A percentile compares a stretch with the other conserved stretches of the same genome.
These are phyloP conservation scores for Rhodomyrtus psidioides DNA, from an alignment of 441 rosid species.

Conservation along the genomic window DNA sequence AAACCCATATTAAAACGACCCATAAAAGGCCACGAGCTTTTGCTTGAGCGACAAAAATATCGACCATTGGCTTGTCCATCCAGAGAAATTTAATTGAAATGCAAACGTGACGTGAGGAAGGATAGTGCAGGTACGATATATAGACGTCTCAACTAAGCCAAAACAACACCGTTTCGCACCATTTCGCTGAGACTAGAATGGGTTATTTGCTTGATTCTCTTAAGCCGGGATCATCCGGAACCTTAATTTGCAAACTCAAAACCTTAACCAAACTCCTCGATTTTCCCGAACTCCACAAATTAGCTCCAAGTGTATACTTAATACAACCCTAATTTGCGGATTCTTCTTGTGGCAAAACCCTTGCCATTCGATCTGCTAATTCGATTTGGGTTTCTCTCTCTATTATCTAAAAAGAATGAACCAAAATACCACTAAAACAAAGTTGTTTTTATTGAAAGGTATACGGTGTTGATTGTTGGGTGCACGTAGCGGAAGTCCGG, in stretches of 20 bases:
- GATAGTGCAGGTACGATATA: background rate
- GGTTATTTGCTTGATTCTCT: background rate
- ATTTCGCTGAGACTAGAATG: background rate
- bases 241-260: background rate
- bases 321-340: background rate
- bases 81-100: background rate
- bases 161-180: background rate
- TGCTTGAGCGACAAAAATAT: background rate
- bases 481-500: too few species aligned
- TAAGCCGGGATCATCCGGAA: background rate
- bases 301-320: background rate
- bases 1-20: background rate
- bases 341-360: background rate
- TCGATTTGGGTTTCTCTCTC: background rate
- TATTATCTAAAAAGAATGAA: background rate
- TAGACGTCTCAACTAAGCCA: background rate
- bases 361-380: background rate
- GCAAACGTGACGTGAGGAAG: background rate
- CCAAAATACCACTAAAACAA: background rate
- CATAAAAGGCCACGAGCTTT: background rate
- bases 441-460: background rate
- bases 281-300: background rate
- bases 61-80: background rate
- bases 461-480: background rate
- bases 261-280: background rate